These are phyloP conservation scores for Glycine soja DNA, from an alignment of 306 rosid species.

Conservation along the genomic window DNA sequence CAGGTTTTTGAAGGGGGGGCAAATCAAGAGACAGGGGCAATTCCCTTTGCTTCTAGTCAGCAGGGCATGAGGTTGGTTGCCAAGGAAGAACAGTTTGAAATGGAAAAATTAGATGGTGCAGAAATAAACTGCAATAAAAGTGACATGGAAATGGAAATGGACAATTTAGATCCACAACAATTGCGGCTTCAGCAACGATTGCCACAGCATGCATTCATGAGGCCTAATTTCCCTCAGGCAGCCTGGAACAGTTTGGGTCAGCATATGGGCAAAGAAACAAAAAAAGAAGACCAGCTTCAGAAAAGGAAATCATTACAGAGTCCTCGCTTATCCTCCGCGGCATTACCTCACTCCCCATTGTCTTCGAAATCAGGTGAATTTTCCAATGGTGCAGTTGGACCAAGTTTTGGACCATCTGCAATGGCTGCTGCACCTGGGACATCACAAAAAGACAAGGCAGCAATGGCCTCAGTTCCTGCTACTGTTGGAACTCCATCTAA, in stretches of 20 bases:
- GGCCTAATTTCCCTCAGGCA: slow-evolving; percentile 78
- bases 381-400: slow-evolving; percentile 86
- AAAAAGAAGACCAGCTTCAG: slow-evolving; percentile 81
- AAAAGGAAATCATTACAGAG: slow-evolving; percentile 83
- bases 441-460: slow-evolving; percentile 80
- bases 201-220: slow-evolving; percentile 62
- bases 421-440: slow-evolving; percentile 58
- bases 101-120: slow-evolving; percentile 70
- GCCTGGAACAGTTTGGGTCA: slow-evolving; percentile 79
- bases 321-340: slow-evolving; percentile 82
- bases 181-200: slow-evolving; percentile 68
- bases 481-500: slow-evolving; percentile 74
- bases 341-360: slow-evolving; percentile 80
- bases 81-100: slow-evolving; percentile 88
- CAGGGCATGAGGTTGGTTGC: slow-evolving; percentile 67
- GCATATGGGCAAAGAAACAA: slow-evolving; percentile 77
- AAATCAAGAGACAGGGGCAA: slow-evolving; percentile 69
- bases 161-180: slow-evolving; percentile 77
- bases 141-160: slow-evolving; percentile 69
- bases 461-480: slow-evolving; percentile 63
- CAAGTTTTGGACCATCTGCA: slow-evolving; percentile 73
- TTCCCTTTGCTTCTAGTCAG: slow-evolving; percentile 69
- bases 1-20: slow-evolving; percentile 76
- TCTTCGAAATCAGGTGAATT: slow-evolving; percentile 92
- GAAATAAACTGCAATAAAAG: slow-evolving; percentile 69